These are phyloP conservation scores for Ciborinia camelliae DNA, from an alignment of 2,329 filamentous ascomycete genomes.

Conservation along the genomic window DNA sequence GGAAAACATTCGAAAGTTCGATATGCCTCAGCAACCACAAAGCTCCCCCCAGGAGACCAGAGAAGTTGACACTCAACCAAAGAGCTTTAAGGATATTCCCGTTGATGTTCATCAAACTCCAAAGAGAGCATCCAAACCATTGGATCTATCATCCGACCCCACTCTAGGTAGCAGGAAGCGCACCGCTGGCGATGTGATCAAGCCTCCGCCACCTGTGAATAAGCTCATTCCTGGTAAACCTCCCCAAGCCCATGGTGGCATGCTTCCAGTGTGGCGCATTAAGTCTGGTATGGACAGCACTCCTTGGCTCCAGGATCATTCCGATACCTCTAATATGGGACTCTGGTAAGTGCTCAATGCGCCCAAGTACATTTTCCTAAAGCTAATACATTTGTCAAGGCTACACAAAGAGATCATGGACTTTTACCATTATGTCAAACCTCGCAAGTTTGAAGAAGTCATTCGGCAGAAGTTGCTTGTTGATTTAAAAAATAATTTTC, in stretches of 20 bases:
- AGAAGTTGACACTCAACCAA: background rate
- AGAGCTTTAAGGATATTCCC: background rate
- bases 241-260: conserved; percentile 28
- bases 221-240: conserved; percentile 25
- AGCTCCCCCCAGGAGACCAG: background rate
- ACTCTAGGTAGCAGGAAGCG: conserved; percentile 69
- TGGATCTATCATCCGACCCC: conserved; percentile 39
- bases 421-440: conserved; percentile 82
- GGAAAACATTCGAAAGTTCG: conserved; percentile 16
- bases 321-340: conserved; percentile 49
- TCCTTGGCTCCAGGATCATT: conserved; percentile 66
- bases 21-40: conserved; percentile 4
- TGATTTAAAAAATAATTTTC: conserved; percentile 61
- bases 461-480: conserved; percentile 71
- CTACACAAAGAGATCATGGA: conserved; percentile 87
- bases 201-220: conserved; percentile 35
- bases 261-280: conserved; percentile 45
- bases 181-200: conserved; percentile 64
- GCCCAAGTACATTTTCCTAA: background rate
- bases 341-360: conserved; percentile 50
- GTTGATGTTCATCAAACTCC: background rate
- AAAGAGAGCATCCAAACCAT: conserved; percentile 8
- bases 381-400: conserved; percentile 44
- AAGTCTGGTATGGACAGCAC: conserved; percentile 41
- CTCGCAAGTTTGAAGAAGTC: conserved; percentile 70